Evolutionary conservation across 78 protist genomes (phyloP), one percentile per base, ranked within the genome.

Genomic region (Chrysochromulina parva): DNA sequence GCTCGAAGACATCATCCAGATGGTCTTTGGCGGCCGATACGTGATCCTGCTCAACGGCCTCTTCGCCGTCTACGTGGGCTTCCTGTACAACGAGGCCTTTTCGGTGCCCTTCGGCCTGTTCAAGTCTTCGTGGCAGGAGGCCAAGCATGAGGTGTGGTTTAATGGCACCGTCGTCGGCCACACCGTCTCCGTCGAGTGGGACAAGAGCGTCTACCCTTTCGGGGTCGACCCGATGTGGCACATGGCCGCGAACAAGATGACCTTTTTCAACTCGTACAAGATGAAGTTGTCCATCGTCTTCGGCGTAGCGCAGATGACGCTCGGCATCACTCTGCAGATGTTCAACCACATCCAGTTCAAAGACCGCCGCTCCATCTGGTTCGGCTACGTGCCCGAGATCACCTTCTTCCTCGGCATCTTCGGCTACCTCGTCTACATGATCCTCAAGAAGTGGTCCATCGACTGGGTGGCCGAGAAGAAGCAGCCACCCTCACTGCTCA

Each of bases 201-300:
- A 38, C 38, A 0, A 2, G 13, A 22, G 71, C 24, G 28, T 88
- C 16, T 96, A 96, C 48, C 92, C 95, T 65, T 88, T 97, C 55
- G 99, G 99, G 17, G 93, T 98, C 84, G 99, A 98, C 91, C 95
- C 97, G 38, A 85, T 52, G 7, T 95, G 98, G 97, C 86, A 78
- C 13, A 7, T 28, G 38, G 1, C 85, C 17, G 26, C 90, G 28
- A 98, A 98, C 97, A 89, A 95, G 76, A 95, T 99, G 90, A 85
- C 82, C 53, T 98, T 91, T 95, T 85, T 81, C 95, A 99, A 99
- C 96, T 96, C 99, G 53, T 94, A 97, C 98, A 99, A 99, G 94
- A 99, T 99, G 99, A 99, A 99, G 96, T 13, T 97, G 48, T 92
- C 99, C 52, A 94, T 99, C 55, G n/a, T 99, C 17, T 11, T 97